Evolutionary conservation across 345 rosid species (phyloP), one percentile per base, ranked within the genome.

Genomic region (Moricandia moricandioides): DNA sequence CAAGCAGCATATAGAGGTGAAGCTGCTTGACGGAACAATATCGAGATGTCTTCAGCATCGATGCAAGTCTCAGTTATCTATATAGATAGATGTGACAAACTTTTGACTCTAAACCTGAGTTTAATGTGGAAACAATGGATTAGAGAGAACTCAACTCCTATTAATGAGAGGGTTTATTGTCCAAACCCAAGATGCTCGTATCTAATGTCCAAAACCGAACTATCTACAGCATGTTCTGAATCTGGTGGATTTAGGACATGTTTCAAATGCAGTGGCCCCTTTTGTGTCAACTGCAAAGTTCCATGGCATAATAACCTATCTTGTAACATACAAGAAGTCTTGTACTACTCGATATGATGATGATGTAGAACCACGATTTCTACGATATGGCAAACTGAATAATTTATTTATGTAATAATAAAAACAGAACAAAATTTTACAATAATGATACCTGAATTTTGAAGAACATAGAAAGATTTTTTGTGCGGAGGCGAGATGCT

Each of bases 121-220:
- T 83, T 85, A 60, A 83, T 62, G 26, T 73, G 85, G 89, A 73
- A 35, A 45, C 75, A 78, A 40, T 80, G 85, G 74, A 80, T 54
- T 61, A 82, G 72, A 80, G 96, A 89, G 80, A 88, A 88, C 30
- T 82, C 83, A 3, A 83, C 87, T 74, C 85, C 90, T 47, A 75
- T 55, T 14, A 6, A 67, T 0, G 89, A 88, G 52, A 89, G 79
- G 74, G 59, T 89, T 67, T 92, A 89, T 57, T 92, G 96, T 74
- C 92, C 93, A 14, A 81, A 80, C 84, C 91, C 86, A 3, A 83
- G 43, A 51, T 92, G 97, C 83, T 92, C 97, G 0, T 82, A 87
- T 16, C 77, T 92, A 45, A 88, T 92, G 97, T 75, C 89, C 5
- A 83, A 74, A 79, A 73, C 30, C 30, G 88, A 83, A 82, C 82